A percentile compares a stretch with the other conserved stretches of the same genome.
Evolutionary conservation across 106 monocot species (phyloP).

Genomic region (Dendrobium officinale): DNA sequence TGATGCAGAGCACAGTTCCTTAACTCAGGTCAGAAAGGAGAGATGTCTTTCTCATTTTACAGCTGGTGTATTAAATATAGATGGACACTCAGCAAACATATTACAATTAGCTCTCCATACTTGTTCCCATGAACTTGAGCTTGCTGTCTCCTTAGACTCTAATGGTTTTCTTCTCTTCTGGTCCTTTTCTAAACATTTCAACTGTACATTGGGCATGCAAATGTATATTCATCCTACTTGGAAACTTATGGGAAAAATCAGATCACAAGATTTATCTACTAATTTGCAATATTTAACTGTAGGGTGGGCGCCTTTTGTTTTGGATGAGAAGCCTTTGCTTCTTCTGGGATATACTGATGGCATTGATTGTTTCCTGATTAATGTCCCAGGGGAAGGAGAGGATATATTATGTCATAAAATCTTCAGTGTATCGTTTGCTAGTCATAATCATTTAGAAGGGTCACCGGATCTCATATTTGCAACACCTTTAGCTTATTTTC

Average conservation of each 20-base stretch:
- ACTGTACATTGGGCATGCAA: conserved; percentile 29
- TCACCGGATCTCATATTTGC: conserved; percentile 54
- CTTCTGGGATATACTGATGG: conserved; percentile 60
- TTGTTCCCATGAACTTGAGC: conserved; percentile 39
- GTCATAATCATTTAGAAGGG: conserved; percentile 11
- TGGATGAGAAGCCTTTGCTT: conserved; percentile 55
- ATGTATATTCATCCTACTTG: conserved; percentile 28
- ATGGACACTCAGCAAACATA: conserved; percentile 68
- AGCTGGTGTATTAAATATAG: conserved; percentile 29
- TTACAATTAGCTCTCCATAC: conserved; percentile 62
- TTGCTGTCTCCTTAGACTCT: conserved; percentile 83
- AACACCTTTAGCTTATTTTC: conserved; percentile 37
- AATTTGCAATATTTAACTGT: conserved; percentile 47
- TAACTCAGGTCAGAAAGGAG: conserved; percentile 17
- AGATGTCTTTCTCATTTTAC: conserved; percentile 31
- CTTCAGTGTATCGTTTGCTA: conserved; percentile 50
- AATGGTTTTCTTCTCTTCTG: conserved; percentile 69
- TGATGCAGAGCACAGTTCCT: conserved; percentile 16
- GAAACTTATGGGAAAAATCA: conserved; percentile 57
- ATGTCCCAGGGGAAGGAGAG: conserved; percentile 23
- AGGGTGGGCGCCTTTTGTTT: conserved; percentile 67
- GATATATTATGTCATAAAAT: conserved; percentile 44
- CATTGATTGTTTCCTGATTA: conserved; percentile 67
- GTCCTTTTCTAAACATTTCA: conserved; percentile 57
- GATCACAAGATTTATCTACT: conserved; percentile 21